phyloP scores from a whole-genome alignment of 805 yeast genomes.

The Nakazawaea sp. region DNA sequence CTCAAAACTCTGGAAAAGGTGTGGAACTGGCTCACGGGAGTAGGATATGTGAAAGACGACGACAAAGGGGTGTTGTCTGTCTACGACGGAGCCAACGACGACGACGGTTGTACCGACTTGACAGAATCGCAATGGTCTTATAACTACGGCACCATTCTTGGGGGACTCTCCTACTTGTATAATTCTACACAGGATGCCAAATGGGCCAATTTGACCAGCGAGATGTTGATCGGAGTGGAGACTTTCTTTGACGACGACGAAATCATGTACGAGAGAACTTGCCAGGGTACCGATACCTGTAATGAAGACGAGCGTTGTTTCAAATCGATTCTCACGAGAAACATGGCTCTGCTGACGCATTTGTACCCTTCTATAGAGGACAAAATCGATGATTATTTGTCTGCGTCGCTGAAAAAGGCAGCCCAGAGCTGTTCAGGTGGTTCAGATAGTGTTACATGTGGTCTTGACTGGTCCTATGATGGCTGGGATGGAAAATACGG shows the following conservation, averaged over 20 bases:
- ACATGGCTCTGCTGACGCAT: conserved; percentile 50
- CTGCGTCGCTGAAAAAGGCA: conserved; percentile 56
- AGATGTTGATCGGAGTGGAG: conserved; percentile 25
- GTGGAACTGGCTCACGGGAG: conserved; percentile 45
- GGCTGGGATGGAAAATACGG: conserved; percentile 67
- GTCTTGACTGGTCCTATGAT: conserved; percentile 51
- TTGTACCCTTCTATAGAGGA: conserved; percentile 44
- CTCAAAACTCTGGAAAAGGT: conserved; percentile 44
- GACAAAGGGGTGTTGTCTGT: conserved; percentile 27
- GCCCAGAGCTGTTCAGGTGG: conserved; percentile 73
- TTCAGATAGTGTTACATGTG: conserved; percentile 70
- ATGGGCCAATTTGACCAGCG: conserved; percentile 25
- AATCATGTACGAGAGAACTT: conserved; percentile 56
- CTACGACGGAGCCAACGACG: conserved; percentile 54
- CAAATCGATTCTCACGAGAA: conserved; percentile 61
- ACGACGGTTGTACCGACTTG: conserved; percentile 40
- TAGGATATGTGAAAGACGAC: conserved; percentile 18
- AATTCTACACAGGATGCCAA: conserved; percentile 7
- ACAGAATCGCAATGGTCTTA: conserved; percentile 58
- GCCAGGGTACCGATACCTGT: conserved; percentile 47
- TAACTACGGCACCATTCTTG: conserved; percentile 57
- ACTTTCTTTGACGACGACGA: conserved; percentile 38
- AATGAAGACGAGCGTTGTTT: conserved; percentile 75
- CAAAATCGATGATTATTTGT: conserved; percentile 26
- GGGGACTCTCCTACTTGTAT: conserved; percentile 7